Evolutionary conservation across 2,329 filamentous ascomycete genomes (phyloP).

Genomic region (Cladosporium austrohemisphaericum): DNA sequence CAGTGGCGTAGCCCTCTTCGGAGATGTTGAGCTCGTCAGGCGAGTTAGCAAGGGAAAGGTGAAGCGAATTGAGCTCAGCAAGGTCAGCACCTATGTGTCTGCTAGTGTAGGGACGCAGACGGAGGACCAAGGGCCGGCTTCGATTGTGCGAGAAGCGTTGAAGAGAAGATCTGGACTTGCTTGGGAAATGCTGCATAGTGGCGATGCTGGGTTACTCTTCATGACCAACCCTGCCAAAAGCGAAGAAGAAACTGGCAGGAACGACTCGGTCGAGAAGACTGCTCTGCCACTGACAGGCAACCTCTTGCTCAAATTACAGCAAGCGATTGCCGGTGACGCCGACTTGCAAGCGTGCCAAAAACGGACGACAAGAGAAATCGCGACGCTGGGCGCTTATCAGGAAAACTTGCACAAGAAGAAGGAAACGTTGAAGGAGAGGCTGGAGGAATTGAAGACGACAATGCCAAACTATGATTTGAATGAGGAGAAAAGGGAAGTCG

Average conservation of each 20-base stretch:
- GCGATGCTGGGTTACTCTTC: slow-evolving; percentile 5
- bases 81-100: background rate
- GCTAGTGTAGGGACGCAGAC: slow-evolving; percentile 3
- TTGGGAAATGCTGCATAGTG: slow-evolving; percentile 4
- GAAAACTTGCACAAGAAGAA: slow-evolving; percentile 4
- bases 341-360: slow-evolving; percentile 2
- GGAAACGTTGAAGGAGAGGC: background rate
- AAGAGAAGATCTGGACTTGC: background rate
- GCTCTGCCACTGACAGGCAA: background rate
- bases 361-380: background rate
- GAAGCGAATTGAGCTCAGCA: background rate
- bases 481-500: slow-evolving; percentile 6
- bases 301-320: background rate
- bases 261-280: background rate
- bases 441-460: background rate
- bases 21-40: background rate
- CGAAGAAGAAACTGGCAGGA: background rate
- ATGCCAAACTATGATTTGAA: background rate
- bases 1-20: slow-evolving; percentile 3
- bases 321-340: slow-evolving; percentile 5
- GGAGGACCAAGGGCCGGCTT: background rate
- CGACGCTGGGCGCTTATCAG: background rate
- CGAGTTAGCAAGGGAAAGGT: slow-evolving; percentile 7
- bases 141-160: background rate
- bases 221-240: background rate